Conservation (phyloP, 148 eudicot genomes). For the Talinum fruticosum region DNA sequence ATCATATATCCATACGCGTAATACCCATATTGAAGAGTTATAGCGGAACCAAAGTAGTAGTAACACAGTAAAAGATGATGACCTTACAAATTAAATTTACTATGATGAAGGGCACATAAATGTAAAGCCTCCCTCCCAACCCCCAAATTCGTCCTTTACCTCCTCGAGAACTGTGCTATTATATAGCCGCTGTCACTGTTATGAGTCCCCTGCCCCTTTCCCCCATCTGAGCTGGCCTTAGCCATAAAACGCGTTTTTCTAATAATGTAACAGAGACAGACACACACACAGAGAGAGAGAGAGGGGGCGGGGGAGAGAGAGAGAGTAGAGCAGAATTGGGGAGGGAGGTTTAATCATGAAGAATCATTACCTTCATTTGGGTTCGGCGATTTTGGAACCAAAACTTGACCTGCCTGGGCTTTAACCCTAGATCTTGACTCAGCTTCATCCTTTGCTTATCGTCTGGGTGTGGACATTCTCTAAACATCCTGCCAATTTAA, state of each 20-base stretch:
- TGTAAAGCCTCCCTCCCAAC: background rate
- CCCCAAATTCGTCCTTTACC: background rate
- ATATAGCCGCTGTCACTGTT: constrained; percentile 23
- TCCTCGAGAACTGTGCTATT: constrained; percentile 13
- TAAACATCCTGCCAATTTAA: constrained; percentile 55
- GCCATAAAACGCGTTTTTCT: constrained; percentile 14
- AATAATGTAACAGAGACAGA: background rate
- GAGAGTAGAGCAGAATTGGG: background rate
- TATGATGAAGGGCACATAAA: background rate
- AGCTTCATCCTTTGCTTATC: constrained; percentile 84
- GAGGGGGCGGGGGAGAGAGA: background rate
- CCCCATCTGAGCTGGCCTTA: constrained; percentile 23
- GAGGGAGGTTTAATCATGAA: too few relatives aligned
- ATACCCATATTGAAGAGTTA: background rate
- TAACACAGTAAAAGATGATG: background rate
- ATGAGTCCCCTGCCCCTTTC: background rate
- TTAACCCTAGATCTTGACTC: constrained; percentile 88
- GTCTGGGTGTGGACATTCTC: constrained; percentile 95
- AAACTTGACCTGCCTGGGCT: constrained; percentile 95
- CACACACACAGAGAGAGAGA: background rate
- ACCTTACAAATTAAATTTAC: background rate
- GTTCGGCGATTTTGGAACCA: constrained; percentile 99
- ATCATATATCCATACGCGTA: background rate
- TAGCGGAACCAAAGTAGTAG: background rate
- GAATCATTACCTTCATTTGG: constrained; percentile 76